Evolutionary conservation across 1,284 basidiomycete species (phyloP).

Genomic region (Moesziomyces globuligerus): DNA sequence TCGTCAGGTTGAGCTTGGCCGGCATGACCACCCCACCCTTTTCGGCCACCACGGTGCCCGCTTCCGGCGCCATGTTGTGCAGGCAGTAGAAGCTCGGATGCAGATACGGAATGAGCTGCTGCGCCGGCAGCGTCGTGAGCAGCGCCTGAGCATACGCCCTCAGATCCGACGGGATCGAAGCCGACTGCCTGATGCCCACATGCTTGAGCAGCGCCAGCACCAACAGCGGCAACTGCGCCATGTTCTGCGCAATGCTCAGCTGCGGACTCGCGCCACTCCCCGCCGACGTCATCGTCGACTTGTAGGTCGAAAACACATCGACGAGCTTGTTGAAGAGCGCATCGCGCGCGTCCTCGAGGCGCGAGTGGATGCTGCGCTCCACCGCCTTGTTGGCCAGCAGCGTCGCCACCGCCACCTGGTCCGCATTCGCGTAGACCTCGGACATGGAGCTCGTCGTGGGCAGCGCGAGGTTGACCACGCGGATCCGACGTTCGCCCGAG

Average conservation of each 20-base stretch:
- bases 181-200: constrained; percentile 91
- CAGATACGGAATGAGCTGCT: constrained; percentile 90
- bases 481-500: constrained; percentile 94
- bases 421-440: constrained; percentile 92
- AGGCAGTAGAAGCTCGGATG: constrained; percentile 94
- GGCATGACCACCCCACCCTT: constrained; percentile 76
- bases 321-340: constrained; percentile 88
- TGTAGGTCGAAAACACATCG: constrained; percentile 90
- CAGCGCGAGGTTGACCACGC: constrained; percentile 90
- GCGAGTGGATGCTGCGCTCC: constrained; percentile 84
- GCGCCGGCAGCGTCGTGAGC: constrained; percentile 88
- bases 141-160: constrained; percentile 93
- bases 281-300: constrained; percentile 93
- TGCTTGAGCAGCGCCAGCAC: constrained; percentile 92
- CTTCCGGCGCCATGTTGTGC: constrained; percentile 94
- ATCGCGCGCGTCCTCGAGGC: constrained; percentile 92
- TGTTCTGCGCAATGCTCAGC: constrained; percentile 87
- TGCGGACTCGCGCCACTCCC: constrained; percentile 94
- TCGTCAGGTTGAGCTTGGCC: constrained; percentile 86
- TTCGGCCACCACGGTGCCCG: constrained; percentile 67
- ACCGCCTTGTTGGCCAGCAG: constrained; percentile 96
- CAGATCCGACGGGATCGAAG: constrained; percentile 94
- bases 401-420: constrained; percentile 90
- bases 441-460: constrained; percentile 93
- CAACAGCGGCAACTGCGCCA: constrained; percentile 92